phyloP scores from a whole-genome alignment of 2,329 filamentous ascomycete species.

The Plectosphaerella plurivora region DNA sequence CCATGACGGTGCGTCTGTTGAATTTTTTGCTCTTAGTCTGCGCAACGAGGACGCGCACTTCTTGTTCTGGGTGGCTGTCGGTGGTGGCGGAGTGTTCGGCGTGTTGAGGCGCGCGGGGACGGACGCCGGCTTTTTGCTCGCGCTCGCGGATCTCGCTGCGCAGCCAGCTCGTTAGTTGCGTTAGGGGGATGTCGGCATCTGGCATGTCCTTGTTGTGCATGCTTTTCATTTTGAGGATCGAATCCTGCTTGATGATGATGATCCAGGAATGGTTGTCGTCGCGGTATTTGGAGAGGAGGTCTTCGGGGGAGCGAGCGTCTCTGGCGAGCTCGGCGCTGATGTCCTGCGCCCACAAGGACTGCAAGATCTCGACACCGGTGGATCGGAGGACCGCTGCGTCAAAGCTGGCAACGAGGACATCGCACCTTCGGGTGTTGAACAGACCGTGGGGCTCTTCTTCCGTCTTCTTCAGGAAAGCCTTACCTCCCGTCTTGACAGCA shows the following conservation, averaged over 20 bases:
- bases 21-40: conserved; percentile 87
- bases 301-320: conserved; percentile 74
- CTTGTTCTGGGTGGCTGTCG: conserved; percentile 49
- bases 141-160: conserved; percentile 77
- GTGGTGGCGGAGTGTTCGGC: conserved; percentile 21
- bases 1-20: conserved; percentile 81
- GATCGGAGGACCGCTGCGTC: conserved; percentile 72
- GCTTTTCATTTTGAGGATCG: conserved; percentile 72
- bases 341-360: conserved; percentile 74
- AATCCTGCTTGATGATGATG: conserved; percentile 78
- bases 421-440: conserved; percentile 66
- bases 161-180: conserved; percentile 75
- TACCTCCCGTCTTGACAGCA: conserved; percentile 41
- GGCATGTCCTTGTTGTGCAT: conserved; percentile 69
- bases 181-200: conserved; percentile 70
- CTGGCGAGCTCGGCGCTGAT: conserved; percentile 85
- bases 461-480: conserved; percentile 63
- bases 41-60: conserved; percentile 80
- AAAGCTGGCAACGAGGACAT: conserved; percentile 86
- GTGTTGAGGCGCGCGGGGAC: conserved; percentile 28
- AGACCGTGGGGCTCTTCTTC: conserved; percentile 58
- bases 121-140: conserved; percentile 55
- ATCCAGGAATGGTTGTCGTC: conserved; percentile 82
- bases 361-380: conserved; percentile 71
- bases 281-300: conserved; percentile 70